A percentile compares a stretch with the other conserved stretches of the same genome.
These are phyloP conservation scores for Phialophora tarda DNA, from an alignment of 2,329 filamentous ascomycete species.

Conservation along the genomic window DNA sequence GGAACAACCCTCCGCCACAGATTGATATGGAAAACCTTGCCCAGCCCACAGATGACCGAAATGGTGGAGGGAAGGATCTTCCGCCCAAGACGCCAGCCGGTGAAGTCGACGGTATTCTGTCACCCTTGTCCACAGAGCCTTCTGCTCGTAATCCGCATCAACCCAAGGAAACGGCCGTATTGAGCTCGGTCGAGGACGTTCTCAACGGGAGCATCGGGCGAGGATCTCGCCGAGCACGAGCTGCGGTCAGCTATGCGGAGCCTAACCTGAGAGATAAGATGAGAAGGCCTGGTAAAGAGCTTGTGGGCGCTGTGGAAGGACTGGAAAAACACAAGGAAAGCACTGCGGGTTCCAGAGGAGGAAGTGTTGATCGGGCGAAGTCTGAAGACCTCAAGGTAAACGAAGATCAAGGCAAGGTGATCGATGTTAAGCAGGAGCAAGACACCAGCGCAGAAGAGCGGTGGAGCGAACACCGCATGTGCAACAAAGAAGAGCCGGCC, in stretches of 20 bases:
- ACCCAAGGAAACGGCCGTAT: conserved; percentile 34
- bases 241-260: conserved; percentile 78
- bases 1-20: conserved; percentile 15
- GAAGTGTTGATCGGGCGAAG: conserved; percentile 31
- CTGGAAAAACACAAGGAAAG: conserved; percentile 51
- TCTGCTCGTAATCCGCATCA: conserved; percentile 28
- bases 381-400: conserved; percentile 30
- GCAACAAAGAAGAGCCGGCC: conserved; percentile 34
- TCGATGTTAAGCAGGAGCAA: conserved; percentile 34
- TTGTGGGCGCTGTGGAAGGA: conserved; percentile 75
- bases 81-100: conserved; percentile 38
- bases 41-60: background rate
- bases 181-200: conserved; percentile 41
- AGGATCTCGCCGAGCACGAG: conserved; percentile 69
- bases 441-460: conserved; percentile 16
- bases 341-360: conserved; percentile 35
- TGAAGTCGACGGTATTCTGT: conserved; percentile 30
- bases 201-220: conserved; percentile 59
- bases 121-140: conserved; percentile 38
- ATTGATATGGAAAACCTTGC: conserved; percentile 8
- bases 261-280: conserved; percentile 83
- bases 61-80: conserved; percentile 17
- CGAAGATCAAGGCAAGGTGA: conserved; percentile 16
- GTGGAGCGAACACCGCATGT: conserved; percentile 27
- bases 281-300: conserved; percentile 76